Evolutionary conservation across 164 flowering plant species (phyloP).

Genomic region (Piper longum): DNA sequence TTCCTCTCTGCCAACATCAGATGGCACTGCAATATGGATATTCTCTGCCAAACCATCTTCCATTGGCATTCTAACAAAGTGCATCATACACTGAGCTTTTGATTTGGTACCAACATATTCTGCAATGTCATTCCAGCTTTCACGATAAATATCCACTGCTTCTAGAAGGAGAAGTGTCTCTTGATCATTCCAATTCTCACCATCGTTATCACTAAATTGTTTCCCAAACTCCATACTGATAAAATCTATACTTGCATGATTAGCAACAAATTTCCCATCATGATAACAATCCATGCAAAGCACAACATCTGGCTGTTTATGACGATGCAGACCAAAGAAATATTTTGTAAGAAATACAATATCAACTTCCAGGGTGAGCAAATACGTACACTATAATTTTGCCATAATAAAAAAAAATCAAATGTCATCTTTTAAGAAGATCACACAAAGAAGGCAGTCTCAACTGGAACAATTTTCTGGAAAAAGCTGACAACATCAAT

Average conservation of each 20-base stretch:
- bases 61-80: constrained; percentile 78
- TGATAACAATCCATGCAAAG: constrained; percentile 79
- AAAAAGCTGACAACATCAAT: not conserved
- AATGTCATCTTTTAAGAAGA: not conserved
- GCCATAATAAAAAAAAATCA: not conserved
- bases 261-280: constrained; percentile 73
- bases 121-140: constrained; percentile 23
- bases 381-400: not conserved
- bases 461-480: not conserved
- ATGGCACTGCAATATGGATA: constrained; percentile 50
- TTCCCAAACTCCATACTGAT: not conserved
- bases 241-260: constrained; percentile 46
- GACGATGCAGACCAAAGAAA: not conserved
- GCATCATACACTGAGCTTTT: constrained; percentile 91
- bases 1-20: constrained; percentile 21
- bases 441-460: not conserved
- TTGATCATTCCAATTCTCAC: not conserved
- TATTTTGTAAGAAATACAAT: not conserved
- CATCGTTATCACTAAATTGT: not conserved
- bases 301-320: constrained; percentile 53
- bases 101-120: constrained; percentile 96
- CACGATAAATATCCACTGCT: not conserved
- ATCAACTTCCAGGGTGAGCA: not conserved
- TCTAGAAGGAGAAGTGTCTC: not conserved
- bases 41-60: constrained; percentile 67